Percentiles rank a stretch among this genome's conserved stretches.
phyloP scores from a whole-genome alignment of 1,284 basidiomycete species.

The Boletus hoseneyae region DNA sequence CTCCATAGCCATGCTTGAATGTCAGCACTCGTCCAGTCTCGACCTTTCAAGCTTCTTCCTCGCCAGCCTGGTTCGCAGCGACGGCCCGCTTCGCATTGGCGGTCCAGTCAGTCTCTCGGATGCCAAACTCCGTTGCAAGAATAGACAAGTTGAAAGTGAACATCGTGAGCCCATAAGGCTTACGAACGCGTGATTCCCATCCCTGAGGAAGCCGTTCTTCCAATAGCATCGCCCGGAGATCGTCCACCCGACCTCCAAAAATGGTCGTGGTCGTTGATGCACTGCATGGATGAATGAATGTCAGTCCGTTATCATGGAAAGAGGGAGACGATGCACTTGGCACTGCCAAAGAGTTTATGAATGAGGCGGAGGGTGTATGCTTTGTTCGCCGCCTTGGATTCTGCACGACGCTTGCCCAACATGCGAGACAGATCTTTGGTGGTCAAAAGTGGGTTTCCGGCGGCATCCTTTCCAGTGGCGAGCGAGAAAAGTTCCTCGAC shows the following conservation, averaged over 20 bases:
- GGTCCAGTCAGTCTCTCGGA: background rate
- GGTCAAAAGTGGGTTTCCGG: conserved; percentile 49
- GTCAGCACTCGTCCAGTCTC: too few relatives aligned
- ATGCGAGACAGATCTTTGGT: conserved; percentile 53
- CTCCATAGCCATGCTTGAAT: too few relatives aligned
- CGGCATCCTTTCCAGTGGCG: conserved; percentile 53
- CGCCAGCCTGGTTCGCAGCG: too few relatives aligned
- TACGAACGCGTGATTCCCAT: background rate
- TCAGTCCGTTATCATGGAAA: background rate
- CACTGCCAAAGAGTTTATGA: conserved; percentile 60
- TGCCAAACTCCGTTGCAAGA: background rate
- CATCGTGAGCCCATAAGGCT: background rate
- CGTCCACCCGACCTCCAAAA: background rate
- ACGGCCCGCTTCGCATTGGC: too few relatives aligned
- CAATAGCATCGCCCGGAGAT: background rate
- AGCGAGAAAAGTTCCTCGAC: conserved; percentile 54
- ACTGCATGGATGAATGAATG: background rate
- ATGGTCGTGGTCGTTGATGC: background rate
- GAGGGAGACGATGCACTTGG: conserved; percentile 48
- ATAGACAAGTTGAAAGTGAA: background rate
- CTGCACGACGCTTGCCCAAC: conserved; percentile 54
- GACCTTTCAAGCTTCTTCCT: too few relatives aligned
- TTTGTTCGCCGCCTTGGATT: conserved; percentile 49
- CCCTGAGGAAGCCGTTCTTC: background rate
- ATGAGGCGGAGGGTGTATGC: conserved; percentile 45